Evolutionary conservation across 2,329 filamentous ascomycete species (phyloP).

Genomic region (Fusarium sulawesiense): DNA sequence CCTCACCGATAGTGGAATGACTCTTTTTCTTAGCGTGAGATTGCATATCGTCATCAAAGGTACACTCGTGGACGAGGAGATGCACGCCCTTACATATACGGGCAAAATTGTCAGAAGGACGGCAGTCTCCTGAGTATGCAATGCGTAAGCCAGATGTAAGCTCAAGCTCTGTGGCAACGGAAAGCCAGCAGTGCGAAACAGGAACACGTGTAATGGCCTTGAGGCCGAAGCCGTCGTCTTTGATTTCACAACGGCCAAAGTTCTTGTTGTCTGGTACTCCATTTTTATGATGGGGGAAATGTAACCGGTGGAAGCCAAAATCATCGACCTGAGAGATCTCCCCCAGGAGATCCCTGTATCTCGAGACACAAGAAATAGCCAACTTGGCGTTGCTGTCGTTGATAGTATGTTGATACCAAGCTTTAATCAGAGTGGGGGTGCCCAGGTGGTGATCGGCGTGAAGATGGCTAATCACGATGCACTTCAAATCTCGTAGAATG

Average conservation of each 20-base stretch:
- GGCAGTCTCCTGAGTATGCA: slow-evolving; percentile 94
- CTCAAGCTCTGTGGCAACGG: slow-evolving; percentile 80
- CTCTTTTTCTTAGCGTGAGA: slow-evolving; percentile 87
- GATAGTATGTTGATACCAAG: slow-evolving; percentile 74
- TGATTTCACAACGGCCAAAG: slow-evolving; percentile 52
- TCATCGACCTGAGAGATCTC: slow-evolving; percentile 86
- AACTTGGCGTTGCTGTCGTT: slow-evolving; percentile 60
- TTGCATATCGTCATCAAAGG: slow-evolving; percentile 87
- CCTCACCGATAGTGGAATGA: slow-evolving; percentile 89
- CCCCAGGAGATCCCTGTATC: slow-evolving; percentile 79
- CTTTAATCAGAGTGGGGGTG: slow-evolving; percentile 80
- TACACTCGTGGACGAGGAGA: slow-evolving; percentile 93
- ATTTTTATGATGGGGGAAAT: slow-evolving; percentile 49
- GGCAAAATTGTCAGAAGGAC: slow-evolving; percentile 78
- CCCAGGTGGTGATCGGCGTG: slow-evolving; percentile 98
- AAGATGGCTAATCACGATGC: slow-evolving; percentile 93
- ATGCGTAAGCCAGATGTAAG: slow-evolving; percentile 85
- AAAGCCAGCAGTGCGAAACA: slow-evolving; percentile 83
- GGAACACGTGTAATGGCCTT: slow-evolving; percentile 71
- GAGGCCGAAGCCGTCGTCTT: slow-evolving; percentile 69
- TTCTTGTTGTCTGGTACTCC: slow-evolving; percentile 38
- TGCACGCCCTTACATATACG: slow-evolving; percentile 79
- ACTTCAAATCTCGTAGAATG: slow-evolving; percentile 81
- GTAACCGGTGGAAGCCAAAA: slow-evolving; percentile 71
- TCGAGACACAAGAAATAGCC: slow-evolving; percentile 74